phyloP scores from a whole-genome alignment of 176 grass and related monocot species.

The Calamus simplicifolius region DNA sequence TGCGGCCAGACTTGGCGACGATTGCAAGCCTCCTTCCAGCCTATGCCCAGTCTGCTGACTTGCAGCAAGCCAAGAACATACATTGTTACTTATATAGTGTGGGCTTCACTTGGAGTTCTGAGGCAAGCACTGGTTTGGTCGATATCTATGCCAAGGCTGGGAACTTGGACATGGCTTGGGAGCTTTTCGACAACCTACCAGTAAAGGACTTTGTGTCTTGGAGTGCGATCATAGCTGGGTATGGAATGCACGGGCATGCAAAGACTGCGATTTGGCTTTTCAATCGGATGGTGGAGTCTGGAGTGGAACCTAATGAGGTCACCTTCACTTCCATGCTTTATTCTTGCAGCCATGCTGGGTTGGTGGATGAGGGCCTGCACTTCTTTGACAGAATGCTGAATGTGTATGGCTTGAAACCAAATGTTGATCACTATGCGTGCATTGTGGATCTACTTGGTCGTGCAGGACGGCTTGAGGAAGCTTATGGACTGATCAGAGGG shows the following conservation, averaged over 20 bases:
- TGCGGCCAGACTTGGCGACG: conserved; percentile 36
- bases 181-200: conserved; percentile 37
- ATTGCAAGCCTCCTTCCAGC: conserved; percentile 46
- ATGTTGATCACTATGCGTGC: conserved; percentile 35
- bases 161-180: conserved; percentile 25
- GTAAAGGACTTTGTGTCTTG: conserved; percentile 50
- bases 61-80: conserved; percentile 33
- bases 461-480: conserved; percentile 56
- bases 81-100: conserved; percentile 39
- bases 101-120: conserved; percentile 32
- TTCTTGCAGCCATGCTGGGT: conserved; percentile 55
- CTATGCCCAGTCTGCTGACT: conserved; percentile 34
- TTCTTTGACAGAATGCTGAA: conserved; percentile 31
- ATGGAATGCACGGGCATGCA: conserved; percentile 22
- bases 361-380: conserved; percentile 46
- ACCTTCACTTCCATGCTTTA: conserved; percentile 51
- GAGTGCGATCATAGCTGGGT: background rate
- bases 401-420: conserved; percentile 32
- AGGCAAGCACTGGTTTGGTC: conserved; percentile 33
- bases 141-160: background rate
- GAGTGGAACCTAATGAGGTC: conserved; percentile 37
- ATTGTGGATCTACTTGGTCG: conserved; percentile 56
- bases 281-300: conserved; percentile 31
- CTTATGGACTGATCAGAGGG: conserved; percentile 27
- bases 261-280: conserved; percentile 51